These are phyloP conservation scores for Yamadazyma takamatsuzukensis DNA, from an alignment of 805 yeast species.

Conservation along the genomic window DNA sequence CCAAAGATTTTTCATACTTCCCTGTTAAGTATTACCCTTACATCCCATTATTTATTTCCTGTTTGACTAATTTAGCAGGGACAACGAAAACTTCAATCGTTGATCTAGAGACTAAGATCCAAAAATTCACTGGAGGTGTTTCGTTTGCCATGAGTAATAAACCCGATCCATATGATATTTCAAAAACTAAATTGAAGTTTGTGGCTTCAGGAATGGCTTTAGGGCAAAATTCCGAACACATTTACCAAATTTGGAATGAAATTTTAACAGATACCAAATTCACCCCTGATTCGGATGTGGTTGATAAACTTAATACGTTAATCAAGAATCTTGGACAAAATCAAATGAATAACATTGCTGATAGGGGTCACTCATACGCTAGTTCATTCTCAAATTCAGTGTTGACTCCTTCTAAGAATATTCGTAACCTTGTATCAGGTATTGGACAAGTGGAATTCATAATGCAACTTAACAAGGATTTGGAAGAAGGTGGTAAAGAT, in stretches of 20 bases:
- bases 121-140: slow-evolving; percentile 80
- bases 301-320: slow-evolving; percentile 67
- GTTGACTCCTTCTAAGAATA: slow-evolving; percentile 54
- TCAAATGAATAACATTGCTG: slow-evolving; percentile 75
- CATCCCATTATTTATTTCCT: slow-evolving; percentile 72
- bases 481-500: slow-evolving; percentile 37
- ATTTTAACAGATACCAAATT: slow-evolving; percentile 69
- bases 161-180: slow-evolving; percentile 49
- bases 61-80: slow-evolving; percentile 81
- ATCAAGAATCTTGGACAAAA: slow-evolving; percentile 74
- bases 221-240: slow-evolving; percentile 54
- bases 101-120: slow-evolving; percentile 80
- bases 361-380: slow-evolving; percentile 85
- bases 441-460: slow-evolving; percentile 72
- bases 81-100: slow-evolving; percentile 68
- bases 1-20: slow-evolving; percentile 54
- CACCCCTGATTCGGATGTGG: slow-evolving; percentile 34
- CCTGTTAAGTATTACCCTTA: slow-evolving; percentile 65
- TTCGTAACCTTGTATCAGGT: slow-evolving; percentile 69
- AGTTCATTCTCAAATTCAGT: slow-evolving; percentile 61
- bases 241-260: slow-evolving; percentile 66
- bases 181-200: slow-evolving; percentile 50
- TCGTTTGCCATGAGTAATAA: slow-evolving; percentile 56
- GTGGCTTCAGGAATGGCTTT: slow-evolving; percentile 67
- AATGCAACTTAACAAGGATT: slow-evolving; percentile 50